Evolutionary conservation across 2,329 filamentous ascomycete species (phyloP), one percentile per base, ranked within the genome.

Genomic region (Domatiomyces globalis): DNA sequence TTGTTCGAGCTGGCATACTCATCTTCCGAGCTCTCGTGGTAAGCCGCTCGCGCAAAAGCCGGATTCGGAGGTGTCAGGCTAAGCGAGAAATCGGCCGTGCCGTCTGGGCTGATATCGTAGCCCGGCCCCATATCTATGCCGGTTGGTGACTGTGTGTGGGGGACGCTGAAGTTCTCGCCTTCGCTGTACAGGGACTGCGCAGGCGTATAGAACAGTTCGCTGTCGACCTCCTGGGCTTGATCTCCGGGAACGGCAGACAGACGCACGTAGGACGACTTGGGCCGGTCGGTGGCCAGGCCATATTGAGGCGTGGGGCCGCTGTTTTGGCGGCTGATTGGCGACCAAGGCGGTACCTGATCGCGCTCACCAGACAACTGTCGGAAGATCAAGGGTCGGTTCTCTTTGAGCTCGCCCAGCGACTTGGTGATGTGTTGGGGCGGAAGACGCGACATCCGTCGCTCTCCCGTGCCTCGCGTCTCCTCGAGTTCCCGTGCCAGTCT

Each of bases 401-500:
- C 55, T 44, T 56, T 79, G 58, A 80, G 81, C 63, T 85, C 84
- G 65, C 68, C 87, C 53, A 95, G 74, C 49, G 90, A 88, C 61
- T 87, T 87, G 54, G 85, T 84, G 39, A 87, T 84, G 18, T 86
- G 87, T 53, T 89, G 73, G 5, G 88, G 87, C 2, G 89, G 87
- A 44, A 96, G 71, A 43, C 90, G 79, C 69, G 89, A 95, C 69
- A 95, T 78, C 52, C 89, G 80, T 58, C 82, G 80, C 48, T 86
- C 88, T 56, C 79, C 78, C 63, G 79, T 81, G 54, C 69, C 68
- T 62, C 80, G 78, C 57, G 79, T 83, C 60, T 92, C 83, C 66
- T 95, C 84, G 55, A 98, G 79, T 68, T 94, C 85, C 69, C 81
- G 85, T 42, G 88, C 88, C 49, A 98, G 77, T 61, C 94, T 72